Evolutionary conservation across 2,329 filamentous ascomycete genomes (phyloP), one percentile per base, ranked within the genome.

Genomic region (Diaporthe australafricana): DNA sequence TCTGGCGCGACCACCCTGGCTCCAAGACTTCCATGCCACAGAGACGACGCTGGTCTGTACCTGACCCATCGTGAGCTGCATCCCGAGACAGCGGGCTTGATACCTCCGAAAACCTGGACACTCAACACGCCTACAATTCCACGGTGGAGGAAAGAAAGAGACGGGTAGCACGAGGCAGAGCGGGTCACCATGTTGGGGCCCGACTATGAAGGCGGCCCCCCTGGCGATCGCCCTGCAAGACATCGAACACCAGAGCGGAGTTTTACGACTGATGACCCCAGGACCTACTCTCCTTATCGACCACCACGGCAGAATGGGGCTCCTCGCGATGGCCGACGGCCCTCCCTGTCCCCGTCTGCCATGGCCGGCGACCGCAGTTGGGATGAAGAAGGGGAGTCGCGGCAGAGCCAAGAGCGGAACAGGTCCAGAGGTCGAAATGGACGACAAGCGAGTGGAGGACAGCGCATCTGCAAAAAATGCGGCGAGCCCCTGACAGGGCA

Each of bases 401-500:
- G 87, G 76, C 85, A 82, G 77, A 90, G 88, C 80, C 83, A 79
- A 75, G 90, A 92, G 80, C 86, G 88, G 72, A 90, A 87, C 76
- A 82, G 88, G 75, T 90, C 89, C 72, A 84, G 87, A 77, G 85
- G 83, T 57, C 84, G 87, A 76, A 85, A 83, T 77, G 86, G 87
- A 63, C 85, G 89, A 76, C 87, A 87, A 68, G 84, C 85, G 56
- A 91, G 89, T 78, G 89, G 90, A 48, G 87, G 89, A 75, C 80
- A 89, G 73, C 89, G 93, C 75, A 85, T 89, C 48, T 96, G 94
- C 83, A 95, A 94, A 78, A 98, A 98, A 83, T 99, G 96, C 80
- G 91, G 91, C 75, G 93, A 96, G 81, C 88, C 92, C 69, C 86
- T 99, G 81, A 97, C 94, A 1, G 96, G 96, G 53, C 96, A 99